phyloP scores from a whole-genome alignment of 1,284 basidiomycete genomes.

The Afroboletus lepidellus region DNA sequence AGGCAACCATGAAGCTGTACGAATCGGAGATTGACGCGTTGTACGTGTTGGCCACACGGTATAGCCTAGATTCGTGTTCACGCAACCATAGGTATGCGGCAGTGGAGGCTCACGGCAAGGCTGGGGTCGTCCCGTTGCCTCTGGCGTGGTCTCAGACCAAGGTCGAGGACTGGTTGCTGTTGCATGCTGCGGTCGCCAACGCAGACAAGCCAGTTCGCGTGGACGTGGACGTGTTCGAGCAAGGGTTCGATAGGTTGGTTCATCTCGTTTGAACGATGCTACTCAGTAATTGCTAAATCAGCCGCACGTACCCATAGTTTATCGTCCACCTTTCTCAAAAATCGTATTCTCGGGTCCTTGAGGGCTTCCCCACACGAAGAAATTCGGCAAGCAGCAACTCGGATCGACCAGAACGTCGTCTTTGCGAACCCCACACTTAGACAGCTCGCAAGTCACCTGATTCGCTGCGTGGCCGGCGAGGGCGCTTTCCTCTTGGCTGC shows the following conservation, averaged over 20 bases:
- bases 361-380: too few species aligned
- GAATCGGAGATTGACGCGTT: conserved; percentile 27
- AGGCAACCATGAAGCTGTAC: conserved; percentile 28
- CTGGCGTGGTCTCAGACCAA: conserved; percentile 16
- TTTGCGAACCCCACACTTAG: conserved; percentile 29
- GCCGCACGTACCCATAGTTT: conserved; percentile 4
- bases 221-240: conserved; percentile 23
- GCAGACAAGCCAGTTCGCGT: conserved; percentile 9
- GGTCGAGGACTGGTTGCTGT: conserved; percentile 27
- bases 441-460: conserved; percentile 10
- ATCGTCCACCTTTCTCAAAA: conserved; percentile 26
- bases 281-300: neutral
- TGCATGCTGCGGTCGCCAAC: conserved; percentile 27
- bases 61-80: neutral
- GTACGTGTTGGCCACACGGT: conserved; percentile 2
- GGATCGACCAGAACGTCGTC: conserved; percentile 26
- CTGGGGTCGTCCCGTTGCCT: conserved; percentile 17
- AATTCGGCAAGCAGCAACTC: conserved; percentile 8
- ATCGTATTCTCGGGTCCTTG: conserved; percentile 15
- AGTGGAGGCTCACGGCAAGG: conserved; percentile 17
- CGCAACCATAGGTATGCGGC: conserved; percentile 8
- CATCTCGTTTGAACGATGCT: neutral
- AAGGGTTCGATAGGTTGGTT: conserved; percentile 32
- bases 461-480: neutral
- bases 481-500: neutral